A percentile compares a stretch with the other conserved stretches of the same genome.
These are phyloP conservation scores for Solanum ossicruentum DNA, from an alignment of 257 asterid species.

Conservation along the genomic window DNA sequence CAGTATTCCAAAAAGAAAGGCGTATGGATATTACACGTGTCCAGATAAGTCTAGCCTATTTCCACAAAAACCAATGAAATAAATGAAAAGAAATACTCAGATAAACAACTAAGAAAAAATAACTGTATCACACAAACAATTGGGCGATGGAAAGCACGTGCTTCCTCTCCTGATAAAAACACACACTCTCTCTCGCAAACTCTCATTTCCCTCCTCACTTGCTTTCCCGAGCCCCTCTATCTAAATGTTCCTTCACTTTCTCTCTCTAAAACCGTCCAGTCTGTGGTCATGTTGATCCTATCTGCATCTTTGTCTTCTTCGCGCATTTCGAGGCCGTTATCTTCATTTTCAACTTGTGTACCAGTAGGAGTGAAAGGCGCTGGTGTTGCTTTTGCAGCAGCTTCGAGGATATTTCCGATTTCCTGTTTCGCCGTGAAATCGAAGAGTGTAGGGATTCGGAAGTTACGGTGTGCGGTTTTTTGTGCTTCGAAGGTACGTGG, in stretches of 20 bases:
- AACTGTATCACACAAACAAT: neutral
- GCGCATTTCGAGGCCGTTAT: conserved; percentile 1
- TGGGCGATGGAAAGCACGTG: conserved; percentile 9
- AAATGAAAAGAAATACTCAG: neutral
- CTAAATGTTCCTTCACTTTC: neutral
- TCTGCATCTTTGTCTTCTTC: conserved; percentile 16
- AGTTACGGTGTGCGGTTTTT: conserved; percentile 13
- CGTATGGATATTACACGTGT: neutral
- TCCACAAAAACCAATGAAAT: neutral
- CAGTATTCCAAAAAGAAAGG: neutral
- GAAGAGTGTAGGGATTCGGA: conserved; percentile 2
- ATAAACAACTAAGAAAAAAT: neutral
- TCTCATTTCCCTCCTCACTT: neutral
- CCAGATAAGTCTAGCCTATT: neutral
- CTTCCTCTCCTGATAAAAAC: neutral
- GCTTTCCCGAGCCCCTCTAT: neutral
- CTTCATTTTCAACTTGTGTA: conserved; percentile 8
- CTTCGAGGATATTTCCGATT: neutral
- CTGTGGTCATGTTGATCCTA: conserved; percentile 29
- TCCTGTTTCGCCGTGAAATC: neutral
- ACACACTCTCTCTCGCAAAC: conserved; percentile 3
- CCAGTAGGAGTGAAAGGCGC: conserved; percentile 22
- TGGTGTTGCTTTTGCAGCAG: neutral
- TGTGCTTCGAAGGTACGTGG: conserved; percentile 30
- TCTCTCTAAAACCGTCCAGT: neutral